Base-by-base conservation (phyloP, 73 alveolate species). In the Urostyla sp. region DNA sequence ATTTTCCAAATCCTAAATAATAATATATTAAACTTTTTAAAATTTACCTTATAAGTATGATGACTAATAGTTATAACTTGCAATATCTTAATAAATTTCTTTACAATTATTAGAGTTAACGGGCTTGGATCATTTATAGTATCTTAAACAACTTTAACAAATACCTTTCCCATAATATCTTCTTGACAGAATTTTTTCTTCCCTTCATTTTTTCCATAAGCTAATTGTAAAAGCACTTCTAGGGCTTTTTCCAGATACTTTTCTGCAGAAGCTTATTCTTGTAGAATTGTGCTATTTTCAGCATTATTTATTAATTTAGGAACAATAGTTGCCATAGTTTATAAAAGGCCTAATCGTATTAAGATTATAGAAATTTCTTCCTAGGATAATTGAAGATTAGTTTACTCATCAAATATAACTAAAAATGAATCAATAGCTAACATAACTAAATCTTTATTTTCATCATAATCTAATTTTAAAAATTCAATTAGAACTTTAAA, bases 191-290 rank as follows among this genome's bases (percentile, higher is more conserved):
- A 37, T 69, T 54, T 69, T 37, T 69, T 3, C 5, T 46, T 69
- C 4, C 44, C 69, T 20, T 69, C 72, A 8, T n/a, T 8, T 24
- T 67, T 57, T 6, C 79, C 79, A 43, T 28, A 15, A 57, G 49
- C 48, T 40, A 69, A 31, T n/a, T 69, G 40, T 49, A 46, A 28
- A 1, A 69, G 34, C 2, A 69, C 49, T 28, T 69, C 83, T 26
- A 69, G 49, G 0, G 83, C 83, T 49, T 69, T 69, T 45, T 69
- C 83, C 6, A 69, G 55, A 69, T 69, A 69, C 23, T 69, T 69
- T 30, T 46, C 27, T 37, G 48, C 53, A 23, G 40, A 35, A 18
- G 27, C 67, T 45, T 69, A 45, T 45, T 69, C 20, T 20, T 7
- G 21, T 5, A 69, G 23, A 20, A 27, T 69, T 21, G 69, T 53